Evolutionary conservation across 2,329 filamentous ascomycete species (phyloP), one percentile per base, ranked within the genome.

Genomic region (Ophiocordyceps camponoti-leonardi): DNA sequence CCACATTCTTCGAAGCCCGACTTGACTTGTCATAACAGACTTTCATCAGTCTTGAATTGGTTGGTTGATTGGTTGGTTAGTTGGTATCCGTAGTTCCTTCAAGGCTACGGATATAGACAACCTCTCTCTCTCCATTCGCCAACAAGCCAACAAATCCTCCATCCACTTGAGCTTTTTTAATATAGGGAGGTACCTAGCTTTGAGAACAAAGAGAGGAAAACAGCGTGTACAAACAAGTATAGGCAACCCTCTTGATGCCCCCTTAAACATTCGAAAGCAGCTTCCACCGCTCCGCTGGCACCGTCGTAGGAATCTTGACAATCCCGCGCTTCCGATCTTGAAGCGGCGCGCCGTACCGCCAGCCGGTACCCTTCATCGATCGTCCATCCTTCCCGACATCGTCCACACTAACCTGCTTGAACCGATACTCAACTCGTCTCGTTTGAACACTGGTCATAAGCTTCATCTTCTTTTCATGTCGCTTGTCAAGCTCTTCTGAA

Each of bases 301-400:
- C 75, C 45, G 67, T 72, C 33, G 72, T 80, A 20, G 79, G 79
- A 56, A 83, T 82, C 69, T 82, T 83, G 63, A 80, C 61, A 57
- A 72, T 56, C n/a, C 75, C 78, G 53, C 71, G 73, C 62, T 71
- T 74, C 47, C 79, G 69, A 56, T 83, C 79, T 55, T 75, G 67
- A 50, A 68, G 66, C 12, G 79, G 79, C 49, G 69, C 70, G 49
- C 79, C 79, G 52, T 83, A 83, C 48, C 76, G 66, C 70, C 72
- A 77, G 19, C 79, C 79, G 2, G 74, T 68, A 13, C 65, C 76
- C 23, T 58, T 61, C 33, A 63, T 61, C 5, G 69, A 64, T 48
- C 72, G 68, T 20, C 78, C 78, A 44, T 69, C 61, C 20, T 59
- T 62, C 30, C 78, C 77, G 3, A 70, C 73, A 46, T 68, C 64